phyloP scores from a whole-genome alignment of 495 filamentous ascomycete species.

The Daldinia caldariorum region DNA sequence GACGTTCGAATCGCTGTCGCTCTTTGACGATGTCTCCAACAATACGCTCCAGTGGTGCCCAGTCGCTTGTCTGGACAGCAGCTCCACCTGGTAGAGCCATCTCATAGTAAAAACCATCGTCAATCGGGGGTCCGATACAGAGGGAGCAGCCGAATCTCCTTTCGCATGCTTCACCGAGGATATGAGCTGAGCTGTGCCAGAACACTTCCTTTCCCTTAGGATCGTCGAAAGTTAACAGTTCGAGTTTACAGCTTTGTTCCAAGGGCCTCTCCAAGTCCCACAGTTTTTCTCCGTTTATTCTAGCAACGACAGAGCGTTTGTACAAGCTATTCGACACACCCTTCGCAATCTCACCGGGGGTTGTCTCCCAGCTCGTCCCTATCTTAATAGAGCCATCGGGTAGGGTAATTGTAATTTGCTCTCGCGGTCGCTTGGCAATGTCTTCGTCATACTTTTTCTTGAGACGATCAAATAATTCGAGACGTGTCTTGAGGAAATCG shows the following conservation, averaged over 20 bases:
- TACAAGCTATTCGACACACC: slow-evolving; percentile 74
- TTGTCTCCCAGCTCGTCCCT: slow-evolving; percentile 77
- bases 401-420: slow-evolving; percentile 73
- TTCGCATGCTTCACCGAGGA: slow-evolving; percentile 93
- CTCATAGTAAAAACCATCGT: slow-evolving; percentile 98
- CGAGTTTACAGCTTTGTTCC: slow-evolving; percentile 80
- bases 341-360: slow-evolving; percentile 71
- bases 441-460: slow-evolving; percentile 85
- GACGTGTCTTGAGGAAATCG: slow-evolving; percentile 82
- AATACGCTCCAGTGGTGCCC: slow-evolving; percentile 79
- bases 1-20: slow-evolving; percentile 92
- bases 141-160: slow-evolving; percentile 88
- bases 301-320: slow-evolving; percentile 82
- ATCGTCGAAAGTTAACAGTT: slow-evolving; percentile 84
- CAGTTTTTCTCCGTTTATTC: slow-evolving; percentile 75
- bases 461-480: slow-evolving; percentile 85
- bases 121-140: slow-evolving; percentile 90
- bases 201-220: slow-evolving; percentile 86
- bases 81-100: slow-evolving; percentile 84
- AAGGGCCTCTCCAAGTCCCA: slow-evolving; percentile 95
- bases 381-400: slow-evolving; percentile 67
- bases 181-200: slow-evolving; percentile 93
- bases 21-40: slow-evolving; percentile 87
- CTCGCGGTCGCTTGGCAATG: slow-evolving; percentile 68
- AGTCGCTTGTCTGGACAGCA: slow-evolving; percentile 78